Conservation (phyloP, 1,284 basidiomycete genomes). For the Mycena citricolor region DNA sequence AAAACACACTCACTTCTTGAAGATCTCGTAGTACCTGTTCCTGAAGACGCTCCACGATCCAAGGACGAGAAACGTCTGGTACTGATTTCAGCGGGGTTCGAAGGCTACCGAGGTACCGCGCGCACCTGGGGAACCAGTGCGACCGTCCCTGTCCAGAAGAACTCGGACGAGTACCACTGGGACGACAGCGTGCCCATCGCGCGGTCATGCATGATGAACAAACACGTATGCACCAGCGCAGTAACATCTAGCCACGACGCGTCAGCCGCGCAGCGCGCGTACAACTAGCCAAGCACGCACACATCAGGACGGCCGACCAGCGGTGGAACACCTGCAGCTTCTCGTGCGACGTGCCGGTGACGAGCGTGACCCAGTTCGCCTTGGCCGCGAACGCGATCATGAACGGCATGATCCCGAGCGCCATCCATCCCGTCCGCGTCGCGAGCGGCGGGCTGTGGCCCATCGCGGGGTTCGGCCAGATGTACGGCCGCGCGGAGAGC, state of each 20-base stretch:
- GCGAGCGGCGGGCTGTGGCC: conserved; percentile 39
- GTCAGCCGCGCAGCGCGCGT: too few relatives aligned
- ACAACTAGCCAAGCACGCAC: conserved; percentile 24
- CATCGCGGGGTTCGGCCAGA: conserved; percentile 35
- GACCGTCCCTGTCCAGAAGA: conserved; percentile 39
- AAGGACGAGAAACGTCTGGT: conserved; percentile 29
- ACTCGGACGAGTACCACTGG: conserved; percentile 25
- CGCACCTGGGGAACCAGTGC: conserved; percentile 37
- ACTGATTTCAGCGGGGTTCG: not conserved
- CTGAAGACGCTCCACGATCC: conserved; percentile 37
- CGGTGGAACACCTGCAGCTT: conserved; percentile 46
- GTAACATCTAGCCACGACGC: too few relatives aligned
- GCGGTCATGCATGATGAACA: conserved; percentile 33
- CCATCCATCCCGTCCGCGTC: conserved; percentile 37
- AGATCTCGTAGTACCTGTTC: conserved; percentile 39
- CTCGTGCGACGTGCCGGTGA: conserved; percentile 44
- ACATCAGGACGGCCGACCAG: conserved; percentile 38
- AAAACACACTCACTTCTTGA: conserved; percentile 33
- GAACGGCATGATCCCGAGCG: conserved; percentile 37
- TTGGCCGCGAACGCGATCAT: conserved; percentile 42
- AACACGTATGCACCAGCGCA: conserved; percentile 37
- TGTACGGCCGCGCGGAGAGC: conserved; percentile 35
- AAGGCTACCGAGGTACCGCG: not conserved
- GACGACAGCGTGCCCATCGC: conserved; percentile 26
- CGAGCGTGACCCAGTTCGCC: conserved; percentile 37